Conservation (phyloP, 805 yeast genomes). For the Dipodascus albidus region DNA sequence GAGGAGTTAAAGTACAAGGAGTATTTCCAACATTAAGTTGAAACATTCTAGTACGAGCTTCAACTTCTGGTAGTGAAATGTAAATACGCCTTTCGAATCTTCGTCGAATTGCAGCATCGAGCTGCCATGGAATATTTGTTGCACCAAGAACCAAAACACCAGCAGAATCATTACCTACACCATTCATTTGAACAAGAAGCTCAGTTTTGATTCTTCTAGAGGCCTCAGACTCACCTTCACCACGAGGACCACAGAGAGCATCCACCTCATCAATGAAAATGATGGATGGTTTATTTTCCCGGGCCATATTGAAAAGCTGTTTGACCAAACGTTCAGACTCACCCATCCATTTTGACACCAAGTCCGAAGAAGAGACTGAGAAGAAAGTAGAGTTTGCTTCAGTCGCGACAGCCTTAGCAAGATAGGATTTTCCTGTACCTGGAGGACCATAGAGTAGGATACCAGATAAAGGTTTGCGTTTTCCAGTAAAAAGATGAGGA, state of each 20-base stretch:
- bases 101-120: constrained; percentile 94
- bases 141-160: constrained; percentile 96
- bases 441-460: constrained; percentile 87
- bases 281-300: constrained; percentile 91
- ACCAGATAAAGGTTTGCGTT: constrained; percentile 86
- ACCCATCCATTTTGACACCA: constrained; percentile 99
- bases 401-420: constrained; percentile 97
- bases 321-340: constrained; percentile 94
- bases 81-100: constrained; percentile 93
- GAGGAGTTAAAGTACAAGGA: constrained; percentile 63
- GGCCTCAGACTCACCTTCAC: constrained; percentile 96
- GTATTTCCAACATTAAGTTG: constrained; percentile 86
- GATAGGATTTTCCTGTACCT: constrained; percentile 94
- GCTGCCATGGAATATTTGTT: constrained; percentile 97
- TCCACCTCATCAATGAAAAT: constrained; percentile 97
- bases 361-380: constrained; percentile 89
- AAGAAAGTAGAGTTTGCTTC: constrained; percentile 96
- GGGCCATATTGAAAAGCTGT: constrained; percentile 89
- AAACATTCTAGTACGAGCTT: constrained; percentile 88
- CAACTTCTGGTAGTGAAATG: constrained; percentile 89
- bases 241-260: constrained; percentile 95
- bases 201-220: constrained; percentile 94
- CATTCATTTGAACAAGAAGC: constrained; percentile 94
- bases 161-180: constrained; percentile 88
- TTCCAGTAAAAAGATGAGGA: constrained; percentile 92